Percentiles rank a stretch among this genome's conserved stretches.
Conservation (phyloP, 2,329 filamentous ascomycete species). For the Lasiodiplodia sp. region DNA sequence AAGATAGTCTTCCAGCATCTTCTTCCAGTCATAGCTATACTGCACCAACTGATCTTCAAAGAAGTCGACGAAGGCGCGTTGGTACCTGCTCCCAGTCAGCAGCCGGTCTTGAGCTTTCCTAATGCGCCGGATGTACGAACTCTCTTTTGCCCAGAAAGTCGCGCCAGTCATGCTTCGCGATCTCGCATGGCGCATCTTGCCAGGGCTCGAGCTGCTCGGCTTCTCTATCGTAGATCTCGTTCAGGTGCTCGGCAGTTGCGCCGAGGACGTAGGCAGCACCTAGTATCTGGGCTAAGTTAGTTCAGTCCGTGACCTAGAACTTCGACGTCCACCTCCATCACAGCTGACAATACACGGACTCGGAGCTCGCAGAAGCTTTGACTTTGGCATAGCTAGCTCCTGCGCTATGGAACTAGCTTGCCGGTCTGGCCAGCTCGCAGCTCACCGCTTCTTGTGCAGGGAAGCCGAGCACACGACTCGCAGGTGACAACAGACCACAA, state of each 20-base stretch:
- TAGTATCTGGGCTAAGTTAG: constrained; percentile 62
- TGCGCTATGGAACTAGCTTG: constrained; percentile 8
- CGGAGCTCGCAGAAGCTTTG: background rate
- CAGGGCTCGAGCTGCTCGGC: constrained; percentile 77
- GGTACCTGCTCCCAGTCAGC: constrained; percentile 64
- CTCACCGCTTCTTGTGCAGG: constrained; percentile 11
- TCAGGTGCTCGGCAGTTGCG: constrained; percentile 74
- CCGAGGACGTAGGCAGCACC: constrained; percentile 87
- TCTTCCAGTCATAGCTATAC: constrained; percentile 83
- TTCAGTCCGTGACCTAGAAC: background rate
- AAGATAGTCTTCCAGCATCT: constrained; percentile 77
- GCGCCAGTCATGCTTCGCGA: constrained; percentile 84
- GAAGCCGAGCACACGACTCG: constrained; percentile 5
- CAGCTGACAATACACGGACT: background rate
- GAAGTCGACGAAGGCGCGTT: constrained; percentile 91
- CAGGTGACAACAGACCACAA: background rate
- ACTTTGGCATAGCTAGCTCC: background rate
- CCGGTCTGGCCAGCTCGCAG: background rate
- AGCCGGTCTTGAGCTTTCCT: background rate
- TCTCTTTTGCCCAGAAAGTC: constrained; percentile 79
- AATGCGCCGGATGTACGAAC: constrained; percentile 48
- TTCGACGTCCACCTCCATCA: background rate
- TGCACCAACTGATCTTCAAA: constrained; percentile 89
- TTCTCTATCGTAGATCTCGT: constrained; percentile 81
- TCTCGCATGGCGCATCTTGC: constrained; percentile 83